Evolutionary conservation across 257 asterid species (phyloP), one percentile per base, ranked within the genome.

Genomic region (Cynanchum wilfordii): DNA sequence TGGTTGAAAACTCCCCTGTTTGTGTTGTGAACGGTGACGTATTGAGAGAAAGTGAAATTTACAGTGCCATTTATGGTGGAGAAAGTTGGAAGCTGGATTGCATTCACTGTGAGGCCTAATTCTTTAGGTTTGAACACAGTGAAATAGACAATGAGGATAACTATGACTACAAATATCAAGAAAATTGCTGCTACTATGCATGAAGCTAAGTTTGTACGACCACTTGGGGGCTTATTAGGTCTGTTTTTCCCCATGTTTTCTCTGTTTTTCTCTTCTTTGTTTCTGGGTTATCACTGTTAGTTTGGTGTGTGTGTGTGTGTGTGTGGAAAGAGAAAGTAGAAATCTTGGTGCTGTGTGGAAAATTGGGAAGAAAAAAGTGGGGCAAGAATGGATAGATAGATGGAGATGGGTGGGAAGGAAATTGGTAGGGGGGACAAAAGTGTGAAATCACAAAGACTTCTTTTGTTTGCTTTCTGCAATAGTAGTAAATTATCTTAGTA

Each of bases 1-100:
- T 93, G 98, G 45, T 84, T 75, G 86, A 90, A 90, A 4, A 68
- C 86, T 20, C 86, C 98, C 73, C 85, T 85, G 88, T 90, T 90
- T 50, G 93, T 91, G 90, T 93, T 93, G 77, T 44, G 69, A 69
- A 90, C 81, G 75, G 93, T 79, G 78, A 79, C 90, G 89, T 87
- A 88, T 17, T 84, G 92, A 60, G 96, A 87, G 88, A 88, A 88
- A 70, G 94, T 89, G 95, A 94, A 91, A 79, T 66, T 82, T 59
- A 84, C 96, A 78, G 96, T 80, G 81, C 83, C 81, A 86, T 88
- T 87, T 29, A 78, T 60, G 83, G 73, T 27, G 70, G 98, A 88
- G 92, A 88, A 91, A 13, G 96, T 73, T 15, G 97, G 97, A 62
- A 91, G 88, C 54, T 82, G 85, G 86, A 94, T 81, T 75, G 96